Conservation (phyloP, 1,284 basidiomycete genomes). For the Pseudozyma hubeiensis region DNA sequence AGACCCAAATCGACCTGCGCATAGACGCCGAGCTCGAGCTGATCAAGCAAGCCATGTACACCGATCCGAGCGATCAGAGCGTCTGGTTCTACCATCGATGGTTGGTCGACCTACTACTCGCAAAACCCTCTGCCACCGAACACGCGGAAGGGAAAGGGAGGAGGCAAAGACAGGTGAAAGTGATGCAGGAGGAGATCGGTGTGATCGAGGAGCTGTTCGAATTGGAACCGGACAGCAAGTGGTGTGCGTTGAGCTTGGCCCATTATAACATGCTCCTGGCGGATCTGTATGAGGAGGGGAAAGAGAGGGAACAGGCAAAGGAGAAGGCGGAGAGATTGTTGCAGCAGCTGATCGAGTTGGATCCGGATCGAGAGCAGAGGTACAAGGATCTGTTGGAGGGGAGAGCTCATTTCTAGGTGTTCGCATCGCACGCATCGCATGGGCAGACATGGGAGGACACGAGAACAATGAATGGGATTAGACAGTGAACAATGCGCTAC, state of each 20-base stretch:
- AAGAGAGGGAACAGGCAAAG: not conserved
- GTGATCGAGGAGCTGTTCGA: conserved; percentile 87
- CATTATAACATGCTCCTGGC: conserved; percentile 40
- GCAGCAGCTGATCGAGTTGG: conserved; percentile 41
- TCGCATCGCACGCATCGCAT: not conserved
- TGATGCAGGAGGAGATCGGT: conserved; percentile 76
- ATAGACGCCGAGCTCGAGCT: conserved; percentile 85
- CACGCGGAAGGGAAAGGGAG: not conserved
- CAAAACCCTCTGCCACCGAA: not conserved
- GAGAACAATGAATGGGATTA: no score
- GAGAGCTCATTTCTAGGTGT: conserved; percentile 23
- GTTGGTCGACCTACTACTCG: conserved; percentile 76
- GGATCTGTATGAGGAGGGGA: not conserved
- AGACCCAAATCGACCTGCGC: conserved; percentile 58
- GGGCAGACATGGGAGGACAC: no score
- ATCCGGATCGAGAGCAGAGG: conserved; percentile 54
- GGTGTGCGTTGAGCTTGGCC: conserved; percentile 70
- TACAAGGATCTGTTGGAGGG: conserved; percentile 54
- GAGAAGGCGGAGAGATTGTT: conserved; percentile 22
- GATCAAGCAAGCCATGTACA: conserved; percentile 92
- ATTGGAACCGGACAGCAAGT: conserved; percentile 92
- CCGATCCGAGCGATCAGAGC: conserved; percentile 94
- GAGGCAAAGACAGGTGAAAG: conserved; percentile 1
- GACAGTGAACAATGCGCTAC: no score
- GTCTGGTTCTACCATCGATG: conserved; percentile 99